Evolutionary conservation across 2,329 filamentous ascomycete species (phyloP).

Genomic region (Macrophomina tecta): DNA sequence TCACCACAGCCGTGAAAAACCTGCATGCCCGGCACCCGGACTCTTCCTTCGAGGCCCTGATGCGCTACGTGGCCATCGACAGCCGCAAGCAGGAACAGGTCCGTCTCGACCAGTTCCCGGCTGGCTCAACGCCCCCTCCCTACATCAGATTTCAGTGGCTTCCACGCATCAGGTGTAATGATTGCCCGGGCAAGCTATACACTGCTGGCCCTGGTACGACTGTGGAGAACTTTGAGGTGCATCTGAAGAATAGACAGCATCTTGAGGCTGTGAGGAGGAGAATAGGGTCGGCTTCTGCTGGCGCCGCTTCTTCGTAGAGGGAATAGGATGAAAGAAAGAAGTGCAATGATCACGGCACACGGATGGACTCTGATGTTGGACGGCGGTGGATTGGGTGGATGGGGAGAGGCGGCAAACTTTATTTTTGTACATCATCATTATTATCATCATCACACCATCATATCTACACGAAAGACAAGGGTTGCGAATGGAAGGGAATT

Average conservation of each 20-base stretch:
- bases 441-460: constrained; percentile 5
- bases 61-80: constrained; percentile 88
- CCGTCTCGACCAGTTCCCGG: constrained; percentile 54
- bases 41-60: constrained; percentile 85
- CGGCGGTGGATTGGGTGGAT: background rate
- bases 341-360: background rate
- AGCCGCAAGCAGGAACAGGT: constrained; percentile 70
- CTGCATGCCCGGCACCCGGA: constrained; percentile 75
- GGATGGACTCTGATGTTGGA: background rate
- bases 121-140: constrained; percentile 60
- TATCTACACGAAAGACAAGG: constrained; percentile 6
- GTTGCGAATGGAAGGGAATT: background rate
- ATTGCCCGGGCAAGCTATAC: constrained; percentile 93
- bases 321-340: background rate
- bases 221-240: constrained; percentile 89
- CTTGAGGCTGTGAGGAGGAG: constrained; percentile 44
- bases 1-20: constrained; percentile 72
- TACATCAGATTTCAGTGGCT: constrained; percentile 81
- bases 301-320: constrained; percentile 2
- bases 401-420: background rate
- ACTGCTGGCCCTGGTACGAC: constrained; percentile 85
- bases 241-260: constrained; percentile 84
- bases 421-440: constrained; percentile 23
- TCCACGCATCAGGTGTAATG: constrained; percentile 86
- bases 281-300: constrained; percentile 28